phyloP scores from a whole-genome alignment of 2,329 filamentous ascomycete species.

The Furcasterigmium furcatum region DNA sequence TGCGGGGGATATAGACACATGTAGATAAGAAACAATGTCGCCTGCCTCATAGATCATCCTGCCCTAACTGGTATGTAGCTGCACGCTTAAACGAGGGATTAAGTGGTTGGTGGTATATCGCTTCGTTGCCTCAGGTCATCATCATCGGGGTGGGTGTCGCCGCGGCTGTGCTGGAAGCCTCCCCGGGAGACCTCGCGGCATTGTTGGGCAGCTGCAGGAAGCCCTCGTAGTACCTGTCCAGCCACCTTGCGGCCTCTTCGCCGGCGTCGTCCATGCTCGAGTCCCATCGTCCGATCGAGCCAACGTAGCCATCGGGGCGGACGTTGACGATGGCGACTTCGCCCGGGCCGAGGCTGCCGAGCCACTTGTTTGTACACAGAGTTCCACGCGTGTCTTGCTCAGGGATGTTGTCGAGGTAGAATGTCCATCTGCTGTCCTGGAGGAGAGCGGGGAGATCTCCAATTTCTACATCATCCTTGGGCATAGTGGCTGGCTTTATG shows the following conservation, averaged over 20 bases:
- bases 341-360: constrained; percentile 52
- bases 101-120: too few relatives aligned
- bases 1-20: too few relatives aligned
- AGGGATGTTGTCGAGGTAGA: constrained; percentile 66
- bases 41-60: too few relatives aligned
- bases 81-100: too few relatives aligned
- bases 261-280: constrained; percentile 47
- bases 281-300: constrained; percentile 56
- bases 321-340: constrained; percentile 66
- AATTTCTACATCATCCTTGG: constrained; percentile 62
- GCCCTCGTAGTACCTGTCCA: constrained; percentile 51
- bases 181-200: constrained; percentile 1
- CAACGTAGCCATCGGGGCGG: constrained; percentile 72
- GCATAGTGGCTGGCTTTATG: constrained; percentile 47
- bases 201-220: constrained; percentile 46
- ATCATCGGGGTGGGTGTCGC: constrained; percentile 8
- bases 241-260: constrained; percentile 48
- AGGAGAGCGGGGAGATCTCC: constrained; percentile 59
- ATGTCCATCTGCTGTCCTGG: constrained; percentile 65
- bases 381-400: constrained; percentile 49
- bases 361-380: constrained; percentile 66
- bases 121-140: background rate
- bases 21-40: too few relatives aligned
- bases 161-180: background rate
- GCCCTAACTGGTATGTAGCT: too few relatives aligned